Evolutionary conservation across 129 eudicot species (phyloP), one percentile per base, ranked within the genome.

Genomic region (Flaveria brownii): DNA sequence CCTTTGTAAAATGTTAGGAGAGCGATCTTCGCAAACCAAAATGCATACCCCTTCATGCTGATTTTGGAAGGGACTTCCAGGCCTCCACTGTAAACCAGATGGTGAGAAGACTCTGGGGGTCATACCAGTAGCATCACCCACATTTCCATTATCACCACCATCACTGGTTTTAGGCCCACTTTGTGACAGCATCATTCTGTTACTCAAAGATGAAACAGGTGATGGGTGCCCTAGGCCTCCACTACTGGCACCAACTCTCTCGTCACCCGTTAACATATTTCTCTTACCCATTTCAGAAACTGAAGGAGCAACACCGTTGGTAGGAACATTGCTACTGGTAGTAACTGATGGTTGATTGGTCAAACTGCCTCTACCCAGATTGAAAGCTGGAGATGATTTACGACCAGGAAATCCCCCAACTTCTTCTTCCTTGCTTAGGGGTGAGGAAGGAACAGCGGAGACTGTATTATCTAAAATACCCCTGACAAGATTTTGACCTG

Each of bases 41-140:
- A 49, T n/a, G 81, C 92, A 30, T 83, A 95, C 99, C 80, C 80
- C 87, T 84, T 95, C 99, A 82, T 70, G 90, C 77, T 89, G 99
- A 82, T 78, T 91, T 64, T 89, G 96, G 59, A 91, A 91, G 74
- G 99, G 77, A 74, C 90, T 86, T 72, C 99, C 99, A 87, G 99
- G 96, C 84, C 99, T 89, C 99, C 99, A 95, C 74, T 91, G 98
- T 55, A 90, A 84, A 28, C 98, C 97, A 82, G 99, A 85, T 30
- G 97, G 83, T 23, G 93, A 86, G 61, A 91, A 89, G 42, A 87
- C 87, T 84, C 92, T 83, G 61, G 89, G 69, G 23, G 89, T 49
- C 87, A 87, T 79, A 61, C 51, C 82, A 67, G 87, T 83, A 84
- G 89, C 76, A 22, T 94, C 97, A 72, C 85, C 83, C 68, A 77